phyloP scores from a whole-genome alignment of 805 yeast species.

The Isabelozyma pseudorhagii region DNA sequence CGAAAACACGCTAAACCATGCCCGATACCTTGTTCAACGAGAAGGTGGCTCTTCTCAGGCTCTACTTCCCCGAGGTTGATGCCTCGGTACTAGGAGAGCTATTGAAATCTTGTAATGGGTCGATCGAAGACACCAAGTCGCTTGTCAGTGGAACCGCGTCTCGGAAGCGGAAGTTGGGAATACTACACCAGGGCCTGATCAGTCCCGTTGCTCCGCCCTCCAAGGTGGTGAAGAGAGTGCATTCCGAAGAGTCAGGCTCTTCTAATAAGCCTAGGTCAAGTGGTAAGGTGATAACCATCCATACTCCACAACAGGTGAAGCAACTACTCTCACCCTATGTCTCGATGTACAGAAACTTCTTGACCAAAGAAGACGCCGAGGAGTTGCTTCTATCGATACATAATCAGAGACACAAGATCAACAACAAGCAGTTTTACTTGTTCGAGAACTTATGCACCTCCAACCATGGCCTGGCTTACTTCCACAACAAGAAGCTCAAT shows the following conservation, averaged over 20 bases:
- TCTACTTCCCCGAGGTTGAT: conserved; percentile 43
- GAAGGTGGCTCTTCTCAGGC: conserved; percentile 34
- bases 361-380: conserved; percentile 51
- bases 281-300: conserved; percentile 35
- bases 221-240: background rate
- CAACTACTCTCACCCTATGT: conserved; percentile 45
- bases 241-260: background rate
- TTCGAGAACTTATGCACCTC: conserved; percentile 63
- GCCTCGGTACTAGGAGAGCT: conserved; percentile 46
- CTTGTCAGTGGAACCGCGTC: conserved; percentile 33
- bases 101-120: conserved; percentile 52
- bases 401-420: conserved; percentile 38
- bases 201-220: background rate
- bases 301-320: conserved; percentile 51
- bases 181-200: conserved; percentile 9
- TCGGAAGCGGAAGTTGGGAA: conserved; percentile 3
- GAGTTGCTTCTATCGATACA: conserved; percentile 40
- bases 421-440: conserved; percentile 49
- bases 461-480: conserved; percentile 44
- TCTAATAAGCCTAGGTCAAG: background rate
- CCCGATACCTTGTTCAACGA: conserved; percentile 3
- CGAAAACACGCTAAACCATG: background rate
- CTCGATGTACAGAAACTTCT: conserved; percentile 46
- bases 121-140: conserved; percentile 37
- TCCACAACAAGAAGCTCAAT: conserved; percentile 9